Percentiles rank a stretch among this genome's conserved stretches.
Conservation (phyloP, 179 eudicot species). For the Dionaea muscipula region DNA sequence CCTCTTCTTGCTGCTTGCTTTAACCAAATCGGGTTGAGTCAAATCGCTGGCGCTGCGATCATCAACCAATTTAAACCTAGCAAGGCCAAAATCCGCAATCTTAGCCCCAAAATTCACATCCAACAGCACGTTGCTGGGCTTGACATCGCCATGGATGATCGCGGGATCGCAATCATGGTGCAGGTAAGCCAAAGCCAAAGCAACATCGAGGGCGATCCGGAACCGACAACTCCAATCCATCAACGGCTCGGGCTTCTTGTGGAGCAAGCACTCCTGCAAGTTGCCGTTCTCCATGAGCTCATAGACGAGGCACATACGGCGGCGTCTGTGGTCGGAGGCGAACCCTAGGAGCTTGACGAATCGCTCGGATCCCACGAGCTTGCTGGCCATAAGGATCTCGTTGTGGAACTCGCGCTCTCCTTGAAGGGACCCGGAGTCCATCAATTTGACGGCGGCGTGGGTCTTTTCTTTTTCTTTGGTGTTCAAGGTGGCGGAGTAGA, state of each 20-base stretch:
- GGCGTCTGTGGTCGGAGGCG: constrained; percentile 42
- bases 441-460: constrained; percentile 53
- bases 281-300: constrained; percentile 77
- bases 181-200: constrained; percentile 52
- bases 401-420: constrained; percentile 96
- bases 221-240: constrained; percentile 45
- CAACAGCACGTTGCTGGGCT: constrained; percentile 73
- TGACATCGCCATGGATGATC: constrained; percentile 78
- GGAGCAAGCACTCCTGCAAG: constrained; percentile 72
- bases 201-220: constrained; percentile 46
- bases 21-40: not conserved
- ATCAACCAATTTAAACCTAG: constrained; percentile 51
- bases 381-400: constrained; percentile 50
- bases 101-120: constrained; percentile 48
- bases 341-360: constrained; percentile 54
- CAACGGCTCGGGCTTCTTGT: constrained; percentile 33
- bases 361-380: constrained; percentile 29
- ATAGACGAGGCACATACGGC: constrained; percentile 61
- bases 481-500: constrained; percentile 39
- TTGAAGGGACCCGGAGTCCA: constrained; percentile 69
- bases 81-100: constrained; percentile 82
- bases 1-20: too few species aligned
- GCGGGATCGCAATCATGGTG: constrained; percentile 63
- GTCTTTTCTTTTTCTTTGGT: not conserved
- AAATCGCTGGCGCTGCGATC: constrained; percentile 2